Percentiles rank a stretch among this genome's conserved stretches.
phyloP scores from a whole-genome alignment of 805 yeast genomes.

The Citeromyces matritensis region DNA sequence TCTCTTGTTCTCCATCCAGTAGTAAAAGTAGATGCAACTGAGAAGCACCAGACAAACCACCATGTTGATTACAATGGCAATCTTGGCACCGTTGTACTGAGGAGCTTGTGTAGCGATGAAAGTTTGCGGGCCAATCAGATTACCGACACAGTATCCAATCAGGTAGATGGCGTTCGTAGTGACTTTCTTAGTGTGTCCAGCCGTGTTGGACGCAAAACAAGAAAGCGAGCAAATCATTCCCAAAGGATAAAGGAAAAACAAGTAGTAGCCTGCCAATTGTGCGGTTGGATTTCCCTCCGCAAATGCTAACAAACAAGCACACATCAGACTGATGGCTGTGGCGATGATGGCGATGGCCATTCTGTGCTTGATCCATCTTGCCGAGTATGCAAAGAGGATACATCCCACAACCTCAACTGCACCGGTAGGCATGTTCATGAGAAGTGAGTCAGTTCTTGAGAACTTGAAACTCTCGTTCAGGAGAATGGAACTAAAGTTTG shows the following conservation, averaged over 20 bases:
- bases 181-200: constrained; percentile 60
- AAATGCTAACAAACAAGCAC: constrained; percentile 13
- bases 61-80: constrained; percentile 29
- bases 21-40: constrained; percentile 9
- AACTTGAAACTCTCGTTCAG: constrained; percentile 20
- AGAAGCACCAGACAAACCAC: constrained; percentile 11
- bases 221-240: constrained; percentile 12
- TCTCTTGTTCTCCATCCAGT: constrained; percentile 5
- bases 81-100: constrained; percentile 33
- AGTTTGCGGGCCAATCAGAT: constrained; percentile 57
- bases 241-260: constrained; percentile 12
- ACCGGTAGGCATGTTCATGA: constrained; percentile 21
- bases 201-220: constrained; percentile 21
- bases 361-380: constrained; percentile 13
- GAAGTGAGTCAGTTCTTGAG: constrained; percentile 10
- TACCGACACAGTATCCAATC: constrained; percentile 50
- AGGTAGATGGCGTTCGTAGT: constrained; percentile 37
- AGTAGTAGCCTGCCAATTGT: constrained; percentile 15
- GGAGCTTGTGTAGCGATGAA: constrained; percentile 44
- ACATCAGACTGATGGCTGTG: constrained; percentile 8
- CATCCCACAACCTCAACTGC: constrained; percentile 19
- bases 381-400: constrained; percentile 11
- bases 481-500: constrained; percentile 29
- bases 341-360: constrained; percentile 15
- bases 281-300: constrained; percentile 10